phyloP scores from a whole-genome alignment of 1,139 yeast genomes.

The Pichia sp. region DNA sequence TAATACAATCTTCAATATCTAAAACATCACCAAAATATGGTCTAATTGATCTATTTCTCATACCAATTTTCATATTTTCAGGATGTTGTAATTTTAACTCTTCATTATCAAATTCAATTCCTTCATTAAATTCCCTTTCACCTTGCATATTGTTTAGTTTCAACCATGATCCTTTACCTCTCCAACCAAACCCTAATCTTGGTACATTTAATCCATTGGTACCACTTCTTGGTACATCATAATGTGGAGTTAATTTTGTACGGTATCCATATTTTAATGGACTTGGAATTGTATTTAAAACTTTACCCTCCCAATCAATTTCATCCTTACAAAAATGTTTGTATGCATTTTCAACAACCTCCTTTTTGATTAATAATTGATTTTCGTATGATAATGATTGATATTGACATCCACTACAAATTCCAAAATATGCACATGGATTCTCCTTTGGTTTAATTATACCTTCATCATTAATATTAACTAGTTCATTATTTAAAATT shows the following conservation, averaged over 20 bases:
- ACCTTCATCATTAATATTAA: constrained; percentile 6
- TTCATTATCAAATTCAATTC: constrained; percentile 6
- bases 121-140: neutral
- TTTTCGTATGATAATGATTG: constrained; percentile 69
- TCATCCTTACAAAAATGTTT: constrained; percentile 41
- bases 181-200: constrained; percentile 82
- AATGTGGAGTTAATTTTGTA: constrained; percentile 94
- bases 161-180: constrained; percentile 66
- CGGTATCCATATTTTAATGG: constrained; percentile 75
- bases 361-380: constrained; percentile 65
- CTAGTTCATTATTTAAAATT: constrained; percentile 19
- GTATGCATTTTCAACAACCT: constrained; percentile 78
- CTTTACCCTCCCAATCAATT: constrained; percentile 22
- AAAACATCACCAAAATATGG: constrained; percentile 38
- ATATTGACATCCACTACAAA: constrained; percentile 89
- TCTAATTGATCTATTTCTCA: constrained; percentile 17
- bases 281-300: constrained; percentile 66
- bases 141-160: constrained; percentile 2
- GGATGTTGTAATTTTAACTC: constrained; percentile 6
- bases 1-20: constrained; percentile 90
- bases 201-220: constrained; percentile 39
- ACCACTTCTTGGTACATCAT: constrained; percentile 60
- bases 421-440: constrained; percentile 67
- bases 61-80: constrained; percentile 1
- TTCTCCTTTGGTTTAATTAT: constrained; percentile 19